A percentile compares a stretch with the other conserved stretches of the same genome.
These are phyloP conservation scores for Ambrosiella xylebori DNA, from an alignment of 2,329 filamentous ascomycete species.

Conservation along the genomic window DNA sequence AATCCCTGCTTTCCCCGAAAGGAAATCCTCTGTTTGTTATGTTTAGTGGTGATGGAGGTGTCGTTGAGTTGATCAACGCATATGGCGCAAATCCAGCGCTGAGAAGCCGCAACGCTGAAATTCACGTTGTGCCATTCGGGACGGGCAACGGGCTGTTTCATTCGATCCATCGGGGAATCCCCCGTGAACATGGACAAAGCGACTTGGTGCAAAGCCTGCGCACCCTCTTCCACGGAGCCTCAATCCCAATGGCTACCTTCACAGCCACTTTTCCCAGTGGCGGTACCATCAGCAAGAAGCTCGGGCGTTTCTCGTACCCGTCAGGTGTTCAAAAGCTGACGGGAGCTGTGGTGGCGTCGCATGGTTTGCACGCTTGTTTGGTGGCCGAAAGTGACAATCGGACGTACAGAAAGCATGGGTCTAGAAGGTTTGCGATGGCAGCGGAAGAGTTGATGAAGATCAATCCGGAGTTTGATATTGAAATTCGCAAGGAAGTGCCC, in stretches of 20 bases:
- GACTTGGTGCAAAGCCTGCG: slow-evolving; percentile 33
- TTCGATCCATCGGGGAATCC: slow-evolving; percentile 41
- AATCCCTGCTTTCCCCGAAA: slow-evolving; percentile 18
- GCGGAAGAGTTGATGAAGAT: slow-evolving; percentile 53
- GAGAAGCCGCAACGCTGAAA: slow-evolving; percentile 20
- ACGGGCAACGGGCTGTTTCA: slow-evolving; percentile 50
- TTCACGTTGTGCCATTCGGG: slow-evolving; percentile 42
- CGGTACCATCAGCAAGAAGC: slow-evolving; percentile 27
- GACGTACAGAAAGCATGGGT: slow-evolving; percentile 60
- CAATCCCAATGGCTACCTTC: slow-evolving; percentile 44
- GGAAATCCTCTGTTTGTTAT: slow-evolving; percentile 48
- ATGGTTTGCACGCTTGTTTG: slow-evolving; percentile 75
- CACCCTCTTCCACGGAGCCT: slow-evolving; percentile 40
- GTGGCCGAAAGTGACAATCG: slow-evolving; percentile 83
- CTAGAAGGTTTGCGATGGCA: slow-evolving; percentile 68
- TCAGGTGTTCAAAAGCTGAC: slow-evolving; percentile 29
- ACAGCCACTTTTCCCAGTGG: slow-evolving; percentile 42
- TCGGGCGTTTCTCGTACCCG: slow-evolving; percentile 10
- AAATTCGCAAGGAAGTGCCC: slow-evolving; percentile 21
- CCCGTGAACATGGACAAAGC: slow-evolving; percentile 24
- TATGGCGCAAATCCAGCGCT: not conserved
- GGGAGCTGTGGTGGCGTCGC: slow-evolving; percentile 74
- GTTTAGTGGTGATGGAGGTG: slow-evolving; percentile 73
- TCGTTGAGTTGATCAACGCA: slow-evolving; percentile 67
- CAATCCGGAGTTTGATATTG: slow-evolving; percentile 32